Conservation (phyloP, 2,329 filamentous ascomycete genomes). For the Metarhizium guizhouense region DNA sequence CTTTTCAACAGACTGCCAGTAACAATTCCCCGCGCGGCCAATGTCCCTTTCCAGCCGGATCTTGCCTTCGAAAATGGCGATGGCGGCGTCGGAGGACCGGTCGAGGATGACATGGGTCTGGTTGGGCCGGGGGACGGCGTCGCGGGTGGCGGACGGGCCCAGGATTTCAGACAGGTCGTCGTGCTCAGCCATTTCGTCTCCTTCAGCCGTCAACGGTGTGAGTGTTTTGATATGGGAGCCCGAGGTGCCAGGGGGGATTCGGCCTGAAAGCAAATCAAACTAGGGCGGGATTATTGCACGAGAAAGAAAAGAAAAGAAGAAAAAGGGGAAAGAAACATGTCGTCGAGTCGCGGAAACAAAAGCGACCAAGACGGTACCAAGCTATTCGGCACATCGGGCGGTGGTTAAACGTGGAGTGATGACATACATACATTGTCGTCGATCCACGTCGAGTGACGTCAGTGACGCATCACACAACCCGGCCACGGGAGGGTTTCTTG, state of each 20-base stretch:
- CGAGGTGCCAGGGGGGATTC: too few species aligned
- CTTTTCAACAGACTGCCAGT: constrained; percentile 7
- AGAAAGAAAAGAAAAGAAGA: too few species aligned
- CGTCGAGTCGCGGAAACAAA: too few species aligned
- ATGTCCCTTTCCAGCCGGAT: background rate
- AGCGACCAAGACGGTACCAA: too few species aligned
- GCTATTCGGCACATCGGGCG: too few species aligned
- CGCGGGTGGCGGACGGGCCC: background rate
- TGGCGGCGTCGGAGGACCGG: background rate
- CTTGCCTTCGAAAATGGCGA: background rate
- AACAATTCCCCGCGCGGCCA: background rate
- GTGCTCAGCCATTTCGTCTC: background rate
- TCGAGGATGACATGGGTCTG: background rate
- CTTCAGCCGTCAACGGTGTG: background rate
- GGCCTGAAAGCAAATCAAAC: too few species aligned
- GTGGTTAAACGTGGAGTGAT: too few species aligned
- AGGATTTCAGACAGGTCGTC: background rate
- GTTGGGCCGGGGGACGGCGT: background rate
- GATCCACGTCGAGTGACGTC: background rate
- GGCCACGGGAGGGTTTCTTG: background rate
- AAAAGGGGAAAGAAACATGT: too few species aligned
- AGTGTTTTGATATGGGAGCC: too few species aligned
- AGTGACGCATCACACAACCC: background rate
- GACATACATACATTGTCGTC: too few species aligned
- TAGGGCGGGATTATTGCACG: too few species aligned